Evolutionary conservation across 345 rosid species (phyloP), one percentile per base, ranked within the genome.

Genomic region (Eucalyptus erythrocorys): DNA sequence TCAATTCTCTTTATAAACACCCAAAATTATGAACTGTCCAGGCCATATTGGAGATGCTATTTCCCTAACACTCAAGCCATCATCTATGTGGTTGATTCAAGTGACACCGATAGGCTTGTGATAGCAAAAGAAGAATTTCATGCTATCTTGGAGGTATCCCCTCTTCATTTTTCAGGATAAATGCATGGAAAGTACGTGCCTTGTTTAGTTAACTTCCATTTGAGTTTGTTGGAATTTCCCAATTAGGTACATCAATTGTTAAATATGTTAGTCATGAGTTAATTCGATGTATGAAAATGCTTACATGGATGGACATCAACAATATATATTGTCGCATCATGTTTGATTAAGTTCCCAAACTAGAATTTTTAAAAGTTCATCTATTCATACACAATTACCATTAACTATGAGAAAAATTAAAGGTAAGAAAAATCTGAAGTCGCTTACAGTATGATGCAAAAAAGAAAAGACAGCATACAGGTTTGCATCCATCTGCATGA

Each of bases 11-110:
- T 87, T 79, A 71, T 79, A 68, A 66, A 61, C 37, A 49, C 89
- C 85, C n/a, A 32, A 89, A 53, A n/a, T 87, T 17, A 87, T 64
- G 21, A 30, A 34, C 86, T 49, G 27, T 43, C 43, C 93, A 96
- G 98, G 93, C 98, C 98, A 61, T 96, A 96, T 84, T 96, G 98
- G 98, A 93, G 98, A 91, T 96, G 98, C 91, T 96, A 96, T 91
- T 96, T 96, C 87, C 98, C 98, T 86, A 96, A 96, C 88, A 95
- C 98, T 48, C 98, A 96, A 86, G 98, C 96, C 85, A 92, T 96
- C 80, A 95, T 96, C 53, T 96, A 96, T 89, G 98, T 96, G 30
- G 93, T 96, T 87, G 98, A 96, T 92, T 96, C 98, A 86, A 95
- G 98, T 90, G 98, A 96, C 86, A 93, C 94, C 30, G 97, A 96